Base-by-base conservation (phyloP, 257 asterid species). In the Lycium ferocissimum region DNA sequence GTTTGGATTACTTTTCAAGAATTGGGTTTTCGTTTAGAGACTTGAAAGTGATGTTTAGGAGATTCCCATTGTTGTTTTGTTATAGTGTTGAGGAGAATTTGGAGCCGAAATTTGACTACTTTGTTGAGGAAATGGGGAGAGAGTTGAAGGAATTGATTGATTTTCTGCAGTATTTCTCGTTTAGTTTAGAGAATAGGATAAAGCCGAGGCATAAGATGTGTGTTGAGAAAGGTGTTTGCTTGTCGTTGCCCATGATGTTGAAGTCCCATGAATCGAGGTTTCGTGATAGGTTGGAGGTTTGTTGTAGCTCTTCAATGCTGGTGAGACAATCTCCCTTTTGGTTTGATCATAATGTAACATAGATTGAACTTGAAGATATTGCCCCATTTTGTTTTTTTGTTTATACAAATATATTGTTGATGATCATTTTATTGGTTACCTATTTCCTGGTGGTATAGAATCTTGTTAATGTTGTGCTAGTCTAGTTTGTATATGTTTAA, bases 61-160 rank as follows among this genome's bases (percentile, higher is more conserved):
- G 94, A 79, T 92, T 95, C 84, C 99, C 99, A 0, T 85, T 98
- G 3, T 49, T 96, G 92, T 96, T 96, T 80, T 94, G 98, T 81
- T 96, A 96, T 87, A 92, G 99, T 88, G 88, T 96, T 13, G 85
- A 93, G 88, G 95, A 91, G 79, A 96, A 95, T 91, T 87, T 96
- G 9, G 93, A 92, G 91, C 98, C 97, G 5, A 96, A 96, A 79
- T 93, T 94, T 15, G 90, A 96, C 79, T 96, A 95, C 79, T 93
- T 95, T 79, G 90, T 94, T 87, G 94, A 92, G 90, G 98, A 95
- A 82, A 96, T 95, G 97, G 97, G 98, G 70, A 92, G 99, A 89
- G 98, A 89, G 56, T 75, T 93, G 92, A 90, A 86, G 92, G 98
- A 95, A 78, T 76, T 96, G 91, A 92, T 88, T 12, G 91, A 88